Evolutionary conservation across 1,284 basidiomycete species (phyloP), one percentile per base, ranked within the genome.

Genomic region (Xerocomus nothofagi): DNA sequence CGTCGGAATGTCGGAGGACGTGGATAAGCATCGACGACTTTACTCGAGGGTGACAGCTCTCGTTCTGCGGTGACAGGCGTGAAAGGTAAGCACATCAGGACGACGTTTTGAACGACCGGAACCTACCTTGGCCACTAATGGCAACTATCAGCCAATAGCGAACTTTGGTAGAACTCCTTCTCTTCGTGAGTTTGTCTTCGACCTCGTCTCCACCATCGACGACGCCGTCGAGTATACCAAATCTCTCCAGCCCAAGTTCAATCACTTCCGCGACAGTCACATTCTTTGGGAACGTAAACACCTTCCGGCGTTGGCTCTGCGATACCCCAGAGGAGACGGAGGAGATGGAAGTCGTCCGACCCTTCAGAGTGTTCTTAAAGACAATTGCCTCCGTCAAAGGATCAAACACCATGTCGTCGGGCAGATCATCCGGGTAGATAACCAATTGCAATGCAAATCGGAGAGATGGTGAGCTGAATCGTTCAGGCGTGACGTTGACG

Each of bases 171-270:
- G 80, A 77, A 67, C 91, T 95, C 53, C 87, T 78, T 48, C 93
- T 76, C 69, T 93, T 91, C 12, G 83, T 79, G 36, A 85, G 72
- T 66, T 95, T 93, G 63, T 96, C 93, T 68, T 98, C 96, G 1
- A 98, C 83, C 61, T 98, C 95, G 67, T 99, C 96, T 1, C 95
- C 95, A 2, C 96, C 96, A 66, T 98, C 94, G 1, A 98, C 95
- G 2, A 99, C 93, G 17, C 94, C 96, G 36, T 98, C 96, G 29
- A 82, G 72, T 43, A 99, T 95, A 0, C 95, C 95, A 63, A 98
- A 98, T 45, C 92, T 74, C 61, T 98, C 94, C 54, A 98, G 66
- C 11, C 88, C 90, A 37, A 91, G 77, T 67, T 99, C 96, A 43
- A 98, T 93, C 9, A 95, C 93, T 67, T 99, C 96, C 0, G 94